A percentile compares a stretch with the other conserved stretches of the same genome.
Evolutionary conservation across 2,329 filamentous ascomycete species (phyloP).

Genomic region (Alternaria conjuncta): DNA sequence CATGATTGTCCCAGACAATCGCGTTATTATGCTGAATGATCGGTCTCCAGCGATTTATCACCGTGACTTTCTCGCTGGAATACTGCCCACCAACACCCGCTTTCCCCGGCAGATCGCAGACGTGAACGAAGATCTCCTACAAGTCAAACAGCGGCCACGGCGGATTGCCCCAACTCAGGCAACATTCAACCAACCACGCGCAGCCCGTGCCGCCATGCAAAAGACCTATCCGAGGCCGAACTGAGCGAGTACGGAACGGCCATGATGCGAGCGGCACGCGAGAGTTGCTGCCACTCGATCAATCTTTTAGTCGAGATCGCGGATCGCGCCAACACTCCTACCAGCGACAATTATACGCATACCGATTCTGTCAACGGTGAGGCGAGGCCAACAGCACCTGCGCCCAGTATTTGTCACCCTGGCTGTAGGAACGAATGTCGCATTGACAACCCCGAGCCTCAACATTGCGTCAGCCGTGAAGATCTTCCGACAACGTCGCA

Average conservation of each 20-base stretch:
- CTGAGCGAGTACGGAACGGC: background rate
- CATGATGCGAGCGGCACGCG: background rate
- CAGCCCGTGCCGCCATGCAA: background rate
- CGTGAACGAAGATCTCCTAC: background rate
- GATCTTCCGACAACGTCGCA: background rate
- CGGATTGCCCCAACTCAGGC: background rate
- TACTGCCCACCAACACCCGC: background rate
- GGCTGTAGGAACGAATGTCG: background rate
- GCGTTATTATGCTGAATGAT: background rate
- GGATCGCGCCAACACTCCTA: background rate
- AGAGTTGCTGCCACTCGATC: background rate
- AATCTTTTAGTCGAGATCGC: background rate
- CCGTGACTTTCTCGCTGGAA: background rate
- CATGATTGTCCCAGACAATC: background rate
- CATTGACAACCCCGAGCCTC: background rate
- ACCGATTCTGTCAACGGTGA: background rate
- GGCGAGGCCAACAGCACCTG: background rate
- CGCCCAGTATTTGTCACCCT: background rate
- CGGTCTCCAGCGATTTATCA: background rate
- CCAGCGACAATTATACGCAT: background rate
- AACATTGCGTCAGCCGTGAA: background rate
- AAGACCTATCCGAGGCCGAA: background rate
- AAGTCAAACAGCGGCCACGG: background rate
- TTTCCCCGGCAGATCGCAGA: background rate
- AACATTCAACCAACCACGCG: background rate